These are phyloP conservation scores for Martensiomyces pterosporus DNA, from an alignment of 192 early-diverging fungal species.

Conservation along the genomic window DNA sequence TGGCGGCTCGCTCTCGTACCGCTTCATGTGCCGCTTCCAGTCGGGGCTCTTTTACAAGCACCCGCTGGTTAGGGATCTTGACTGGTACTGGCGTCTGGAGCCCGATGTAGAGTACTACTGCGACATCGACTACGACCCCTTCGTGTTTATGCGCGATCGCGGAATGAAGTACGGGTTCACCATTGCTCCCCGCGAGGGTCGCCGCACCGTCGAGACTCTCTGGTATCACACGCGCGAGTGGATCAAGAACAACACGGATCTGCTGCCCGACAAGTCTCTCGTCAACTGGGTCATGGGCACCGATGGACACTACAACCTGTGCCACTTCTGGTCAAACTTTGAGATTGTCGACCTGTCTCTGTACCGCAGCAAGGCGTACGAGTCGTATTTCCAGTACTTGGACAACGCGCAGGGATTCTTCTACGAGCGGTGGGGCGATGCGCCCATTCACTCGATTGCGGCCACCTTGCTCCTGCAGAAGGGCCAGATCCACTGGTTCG, in stretches of 20 bases:
- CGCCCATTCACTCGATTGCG: constrained; percentile 66
- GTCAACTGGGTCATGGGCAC: constrained; percentile 53
- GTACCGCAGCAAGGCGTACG: constrained; percentile 52
- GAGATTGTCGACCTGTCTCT: constrained; percentile 63
- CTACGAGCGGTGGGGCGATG: constrained; percentile 60
- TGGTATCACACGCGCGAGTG: constrained; percentile 56
- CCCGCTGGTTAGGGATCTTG: constrained; percentile 54
- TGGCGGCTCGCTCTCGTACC: constrained; percentile 63
- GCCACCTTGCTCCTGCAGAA: constrained; percentile 58
- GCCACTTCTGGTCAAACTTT: constrained; percentile 80
- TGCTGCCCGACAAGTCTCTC: constrained; percentile 27
- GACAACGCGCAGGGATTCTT: constrained; percentile 61
- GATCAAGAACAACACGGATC: constrained; percentile 45
- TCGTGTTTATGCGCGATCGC: constrained; percentile 63
- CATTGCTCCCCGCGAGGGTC: constrained; percentile 58
- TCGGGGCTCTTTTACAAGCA: constrained; percentile 65
- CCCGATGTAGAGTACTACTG: constrained; percentile 70
- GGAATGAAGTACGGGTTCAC: constrained; percentile 70
- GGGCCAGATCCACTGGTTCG: constrained; percentile 67
- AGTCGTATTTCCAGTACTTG: constrained; percentile 56
- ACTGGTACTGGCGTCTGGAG: constrained; percentile 76
- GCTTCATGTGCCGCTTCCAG: constrained; percentile 71
- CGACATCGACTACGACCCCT: constrained; percentile 70
- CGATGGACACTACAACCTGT: constrained; percentile 60
- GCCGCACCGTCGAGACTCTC: constrained; percentile 57